Evolutionary conservation across 306 rosid genomes (phyloP).

Genomic region (Notholithocarpus densiflorus): DNA sequence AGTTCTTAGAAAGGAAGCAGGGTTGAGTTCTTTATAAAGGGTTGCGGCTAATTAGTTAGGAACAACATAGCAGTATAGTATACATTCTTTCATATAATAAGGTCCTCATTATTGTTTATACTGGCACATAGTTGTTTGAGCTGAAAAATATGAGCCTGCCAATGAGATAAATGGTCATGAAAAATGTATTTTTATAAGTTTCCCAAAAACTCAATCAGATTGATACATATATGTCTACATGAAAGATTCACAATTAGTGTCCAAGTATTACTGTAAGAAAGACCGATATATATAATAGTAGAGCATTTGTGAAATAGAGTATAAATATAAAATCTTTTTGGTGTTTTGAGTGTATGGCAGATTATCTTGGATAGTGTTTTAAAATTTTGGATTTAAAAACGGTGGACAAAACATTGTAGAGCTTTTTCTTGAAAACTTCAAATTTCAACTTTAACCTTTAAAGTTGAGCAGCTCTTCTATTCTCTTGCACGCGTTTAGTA

Average conservation of each 20-base stretch:
- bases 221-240: neutral
- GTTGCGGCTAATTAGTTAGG: neutral
- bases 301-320: too few species aligned
- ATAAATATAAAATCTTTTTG: too few species aligned
- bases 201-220: neutral
- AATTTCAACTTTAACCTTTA: too few species aligned
- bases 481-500: too few species aligned
- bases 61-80: neutral
- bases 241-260: neutral
- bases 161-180: neutral
- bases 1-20: conserved; percentile 32
- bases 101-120: neutral
- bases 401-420: too few species aligned
- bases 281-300: too few species aligned
- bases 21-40: conserved; percentile 20
- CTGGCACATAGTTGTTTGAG: neutral
- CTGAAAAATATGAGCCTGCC: neutral
- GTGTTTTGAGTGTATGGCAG: too few species aligned
- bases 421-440: too few species aligned
- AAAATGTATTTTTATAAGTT: neutral
- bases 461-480: too few species aligned
- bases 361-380: too few species aligned
- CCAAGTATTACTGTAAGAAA: too few species aligned
- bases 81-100: neutral
- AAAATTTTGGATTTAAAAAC: too few species aligned